Evolutionary conservation across 345 rosid genomes (phyloP), one percentile per base, ranked within the genome.

Genomic region (Gossypium ekmanianum): DNA sequence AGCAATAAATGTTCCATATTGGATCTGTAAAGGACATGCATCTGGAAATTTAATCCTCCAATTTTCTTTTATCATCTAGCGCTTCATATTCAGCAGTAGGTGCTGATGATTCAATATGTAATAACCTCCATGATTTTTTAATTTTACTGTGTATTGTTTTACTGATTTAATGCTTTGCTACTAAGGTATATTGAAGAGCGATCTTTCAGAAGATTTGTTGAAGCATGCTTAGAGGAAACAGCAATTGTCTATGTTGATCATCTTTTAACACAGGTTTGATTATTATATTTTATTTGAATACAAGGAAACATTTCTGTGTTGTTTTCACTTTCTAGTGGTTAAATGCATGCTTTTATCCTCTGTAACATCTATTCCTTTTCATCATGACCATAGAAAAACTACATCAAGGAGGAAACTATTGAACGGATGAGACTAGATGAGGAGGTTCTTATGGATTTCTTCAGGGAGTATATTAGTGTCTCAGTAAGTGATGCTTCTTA

Each of bases 401-500:
- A 89, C 87, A 88, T 93, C 81, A 92, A 93, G 85, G 98, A 96
- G 84, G 98, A 90, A 81, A 96, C 99, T 14, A 92, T 96, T 76
- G 98, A 93, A 68, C 87, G 97, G 77, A 93, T 93, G 98, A 90
- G 94, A 81, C 87, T 92, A 3, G 99, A 96, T 66, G 99, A 96
- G 79, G 99, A 96, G 86, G 92, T 87, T 82, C 91, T 96, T 62
- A 89, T 87, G 92, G 98, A 96, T 79, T 96, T 90, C 79, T 96
- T 96, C 82, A 87, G 97, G 79, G 99, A 96, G 82, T 96, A 93
- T 80, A 88, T 96, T 68, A 96, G 84, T 63, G 91, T 89, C 76
- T 80, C 90, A 63, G 99, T 96, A 88, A 87, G 95, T 89, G 52
- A 39, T 81, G 70, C 73, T 73, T 1, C 45, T 67, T 27, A 24